Percentiles rank a stretch among this genome's conserved stretches.
Evolutionary conservation across 1,139 yeast species (phyloP).

Genomic region (Scheffersomyces titani): DNA sequence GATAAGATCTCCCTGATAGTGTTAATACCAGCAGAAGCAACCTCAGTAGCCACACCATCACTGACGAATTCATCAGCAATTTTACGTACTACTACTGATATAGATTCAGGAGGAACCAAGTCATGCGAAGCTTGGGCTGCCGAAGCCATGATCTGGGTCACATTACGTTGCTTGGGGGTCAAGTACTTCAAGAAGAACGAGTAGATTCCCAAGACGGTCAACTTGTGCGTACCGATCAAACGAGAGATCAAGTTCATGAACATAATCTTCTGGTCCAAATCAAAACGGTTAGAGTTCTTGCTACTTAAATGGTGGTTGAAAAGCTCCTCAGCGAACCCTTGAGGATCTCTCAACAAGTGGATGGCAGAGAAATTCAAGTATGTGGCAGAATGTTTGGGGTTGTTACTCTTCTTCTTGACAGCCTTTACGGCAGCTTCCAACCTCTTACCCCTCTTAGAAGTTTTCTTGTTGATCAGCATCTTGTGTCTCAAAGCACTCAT

Average conservation of each 20-base stretch:
- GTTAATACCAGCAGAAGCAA: conserved; percentile 95
- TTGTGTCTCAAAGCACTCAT: conserved; percentile 72
- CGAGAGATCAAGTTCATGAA: conserved; percentile 86
- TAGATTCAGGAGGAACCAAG: conserved; percentile 91
- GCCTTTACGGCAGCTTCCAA: conserved; percentile 70
- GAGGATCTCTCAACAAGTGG: conserved; percentile 93
- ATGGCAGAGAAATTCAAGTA: conserved; percentile 91
- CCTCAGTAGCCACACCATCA: conserved; percentile 97
- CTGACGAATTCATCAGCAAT: conserved; percentile 97
- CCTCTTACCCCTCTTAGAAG: conserved; percentile 77
- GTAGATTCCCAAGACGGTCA: conserved; percentile 85
- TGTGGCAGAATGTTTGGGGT: conserved; percentile 57
- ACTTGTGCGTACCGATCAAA: conserved; percentile 89
- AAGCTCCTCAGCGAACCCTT: conserved; percentile 89
- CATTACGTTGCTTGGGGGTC: conserved; percentile 92
- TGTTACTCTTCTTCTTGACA: conserved; percentile 62
- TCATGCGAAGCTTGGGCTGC: conserved; percentile 97
- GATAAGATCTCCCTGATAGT: conserved; percentile 90
- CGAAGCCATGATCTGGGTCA: conserved; percentile 95
- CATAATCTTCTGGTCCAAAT: conserved; percentile 84
- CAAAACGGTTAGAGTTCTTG: conserved; percentile 65
- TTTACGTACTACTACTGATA: conserved; percentile 77
- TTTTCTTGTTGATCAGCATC: conserved; percentile 79
- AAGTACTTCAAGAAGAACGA: conserved; percentile 84
- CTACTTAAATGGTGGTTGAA: conserved; percentile 72